Evolutionary conservation across 2,329 filamentous ascomycete species (phyloP).

Genomic region (Hymenoscyphus fraxineus): DNA sequence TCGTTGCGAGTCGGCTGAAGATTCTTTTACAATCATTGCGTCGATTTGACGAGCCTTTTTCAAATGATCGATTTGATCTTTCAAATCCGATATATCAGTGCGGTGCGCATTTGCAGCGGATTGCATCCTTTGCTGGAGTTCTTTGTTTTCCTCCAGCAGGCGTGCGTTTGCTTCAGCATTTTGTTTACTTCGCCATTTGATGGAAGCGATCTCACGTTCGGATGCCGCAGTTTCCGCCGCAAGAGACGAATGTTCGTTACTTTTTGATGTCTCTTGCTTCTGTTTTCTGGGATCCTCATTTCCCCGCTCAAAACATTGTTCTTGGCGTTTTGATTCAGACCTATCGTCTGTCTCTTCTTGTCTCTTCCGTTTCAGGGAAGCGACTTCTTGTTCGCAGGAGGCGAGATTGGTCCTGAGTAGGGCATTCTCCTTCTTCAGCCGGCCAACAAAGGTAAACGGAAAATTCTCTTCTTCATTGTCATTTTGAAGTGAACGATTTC

Average conservation of each 20-base stretch:
- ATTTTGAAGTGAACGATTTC: background rate
- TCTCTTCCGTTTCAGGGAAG: background rate
- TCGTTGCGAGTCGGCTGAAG: background rate
- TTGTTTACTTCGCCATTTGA: background rate
- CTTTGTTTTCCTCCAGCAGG: background rate
- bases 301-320: background rate
- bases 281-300: background rate
- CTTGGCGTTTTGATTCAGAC: background rate
- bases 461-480: background rate
- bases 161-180: background rate
- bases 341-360: background rate
- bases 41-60: background rate
- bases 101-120: background rate
- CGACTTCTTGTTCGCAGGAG: background rate
- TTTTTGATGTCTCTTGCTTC: background rate
- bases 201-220: background rate
- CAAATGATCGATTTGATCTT: background rate
- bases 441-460: background rate
- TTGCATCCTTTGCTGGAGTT: background rate
- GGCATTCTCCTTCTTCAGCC: background rate
- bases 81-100: background rate
- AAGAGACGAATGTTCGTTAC: background rate
- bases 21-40: background rate
- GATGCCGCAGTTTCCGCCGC: background rate
- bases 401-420: background rate